These are phyloP conservation scores for Exserohilum turcica DNA, from an alignment of 2,329 filamentous ascomycete genomes.

Conservation along the genomic window DNA sequence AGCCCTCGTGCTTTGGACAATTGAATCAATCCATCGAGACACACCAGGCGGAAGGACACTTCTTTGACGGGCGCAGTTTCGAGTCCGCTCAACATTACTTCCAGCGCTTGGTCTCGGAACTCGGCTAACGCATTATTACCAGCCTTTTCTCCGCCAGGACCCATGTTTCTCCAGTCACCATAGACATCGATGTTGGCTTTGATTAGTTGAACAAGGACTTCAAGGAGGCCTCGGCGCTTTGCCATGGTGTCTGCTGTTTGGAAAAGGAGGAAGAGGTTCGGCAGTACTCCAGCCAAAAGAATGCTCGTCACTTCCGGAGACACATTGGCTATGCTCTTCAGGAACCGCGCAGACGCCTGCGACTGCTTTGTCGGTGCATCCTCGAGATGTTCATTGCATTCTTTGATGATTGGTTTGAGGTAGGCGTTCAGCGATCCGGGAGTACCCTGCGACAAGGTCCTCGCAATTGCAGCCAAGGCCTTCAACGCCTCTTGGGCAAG, in stretches of 20 bases:
- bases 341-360: conserved; percentile 65
- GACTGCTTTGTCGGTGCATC: conserved; percentile 73
- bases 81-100: conserved; percentile 52
- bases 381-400: conserved; percentile 70
- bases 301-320: conserved; percentile 61
- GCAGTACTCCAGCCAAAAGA: conserved; percentile 61
- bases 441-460: conserved; percentile 57
- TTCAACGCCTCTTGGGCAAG: conserved; percentile 64
- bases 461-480: conserved; percentile 61
- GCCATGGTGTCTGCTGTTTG: conserved; percentile 65
- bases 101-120: conserved; percentile 50
- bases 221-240: conserved; percentile 66
- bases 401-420: conserved; percentile 65
- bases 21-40: conserved; percentile 52
- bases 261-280: conserved; percentile 64
- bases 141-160: conserved; percentile 40
- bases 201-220: conserved; percentile 63
- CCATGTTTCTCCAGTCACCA: conserved; percentile 59
- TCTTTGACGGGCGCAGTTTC: conserved; percentile 53
- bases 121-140: conserved; percentile 47
- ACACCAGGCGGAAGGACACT: conserved; percentile 56
- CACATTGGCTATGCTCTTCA: conserved; percentile 61
- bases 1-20: conserved; percentile 50
- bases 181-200: conserved; percentile 63
- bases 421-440: conserved; percentile 58